These are phyloP conservation scores for Chenopodium formosanum DNA, from an alignment of 148 eudicot genomes.

Conservation along the genomic window DNA sequence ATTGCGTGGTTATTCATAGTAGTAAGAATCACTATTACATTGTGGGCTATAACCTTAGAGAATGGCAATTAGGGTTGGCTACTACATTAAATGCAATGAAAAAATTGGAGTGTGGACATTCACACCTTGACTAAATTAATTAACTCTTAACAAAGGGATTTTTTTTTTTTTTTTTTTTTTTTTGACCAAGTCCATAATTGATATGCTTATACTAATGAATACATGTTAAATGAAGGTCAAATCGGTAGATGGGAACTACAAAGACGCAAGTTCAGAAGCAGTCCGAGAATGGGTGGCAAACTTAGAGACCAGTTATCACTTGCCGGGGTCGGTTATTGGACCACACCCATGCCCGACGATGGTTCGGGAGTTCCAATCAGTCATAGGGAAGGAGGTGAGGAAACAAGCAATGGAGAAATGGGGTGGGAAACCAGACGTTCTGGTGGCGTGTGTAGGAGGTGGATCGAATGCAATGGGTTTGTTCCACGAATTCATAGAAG, in stretches of 20 bases:
- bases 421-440: constrained; percentile 78
- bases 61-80: too few relatives aligned
- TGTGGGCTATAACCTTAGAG: too few relatives aligned
- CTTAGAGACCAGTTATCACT: constrained; percentile 39
- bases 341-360: constrained; percentile 89
- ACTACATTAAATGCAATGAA: too few relatives aligned
- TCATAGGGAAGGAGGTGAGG: constrained; percentile 83
- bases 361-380: constrained; percentile 80
- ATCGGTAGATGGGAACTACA: constrained; percentile 46
- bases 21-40: too few relatives aligned
- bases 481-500: constrained; percentile 68
- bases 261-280: constrained; percentile 67
- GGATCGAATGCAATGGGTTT: constrained; percentile 88
- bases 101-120: too few relatives aligned
- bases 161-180: too few relatives aligned
- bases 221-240: constrained; percentile 26
- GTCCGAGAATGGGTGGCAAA: constrained; percentile 38
- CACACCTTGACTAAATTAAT: too few relatives aligned
- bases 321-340: constrained; percentile 39
- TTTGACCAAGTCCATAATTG: too few relatives aligned
- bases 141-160: too few relatives aligned
- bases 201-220: not conserved
- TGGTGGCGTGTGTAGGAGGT: constrained; percentile 82
- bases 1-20: too few relatives aligned
- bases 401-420: constrained; percentile 73